These are phyloP conservation scores for Ceriops tagal DNA, from an alignment of 345 rosid species.

Conservation along the genomic window DNA sequence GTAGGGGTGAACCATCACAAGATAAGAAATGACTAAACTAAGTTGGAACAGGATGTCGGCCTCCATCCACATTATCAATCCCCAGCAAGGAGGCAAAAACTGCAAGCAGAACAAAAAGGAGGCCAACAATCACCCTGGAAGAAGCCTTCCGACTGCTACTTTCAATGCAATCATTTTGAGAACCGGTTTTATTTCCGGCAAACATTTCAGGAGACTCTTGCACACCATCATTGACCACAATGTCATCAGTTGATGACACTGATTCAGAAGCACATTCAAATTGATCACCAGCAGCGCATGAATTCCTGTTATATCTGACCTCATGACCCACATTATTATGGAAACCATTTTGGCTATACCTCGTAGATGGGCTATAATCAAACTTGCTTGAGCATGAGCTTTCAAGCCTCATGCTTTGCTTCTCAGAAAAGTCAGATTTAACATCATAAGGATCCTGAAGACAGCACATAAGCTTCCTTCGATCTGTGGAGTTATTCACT, in stretches of 20 bases:
- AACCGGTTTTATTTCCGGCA: slow-evolving; percentile 21
- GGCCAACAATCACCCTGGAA: slow-evolving; percentile 30
- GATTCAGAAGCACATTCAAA: slow-evolving; percentile 42
- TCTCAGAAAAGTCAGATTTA: slow-evolving; percentile 43
- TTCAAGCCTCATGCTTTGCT: slow-evolving; percentile 30
- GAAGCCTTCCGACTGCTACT: slow-evolving; percentile 26
- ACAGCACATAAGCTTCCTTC: slow-evolving; percentile 64
- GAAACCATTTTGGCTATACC: slow-evolving; percentile 40
- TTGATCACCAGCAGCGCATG: not conserved
- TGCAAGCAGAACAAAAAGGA: slow-evolving; percentile 32
- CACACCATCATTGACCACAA: slow-evolving; percentile 31
- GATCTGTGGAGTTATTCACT: slow-evolving; percentile 57
- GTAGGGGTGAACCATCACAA: not conserved
- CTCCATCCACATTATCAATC: slow-evolving; percentile 35
- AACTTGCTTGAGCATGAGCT: slow-evolving; percentile 46
- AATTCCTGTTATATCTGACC: slow-evolving; percentile 39
- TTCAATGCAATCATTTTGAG: slow-evolving; percentile 12
- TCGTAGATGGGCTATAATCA: slow-evolving; percentile 41
- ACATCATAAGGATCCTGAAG: slow-evolving; percentile 62
- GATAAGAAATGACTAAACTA: slow-evolving; percentile 16
- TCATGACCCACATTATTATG: slow-evolving; percentile 33
- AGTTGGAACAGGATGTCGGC: slow-evolving; percentile 58
- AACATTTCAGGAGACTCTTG: slow-evolving; percentile 20
- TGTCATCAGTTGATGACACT: slow-evolving; percentile 52
- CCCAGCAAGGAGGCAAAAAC: slow-evolving; percentile 36